Evolutionary conservation across 2,329 filamentous ascomycete genomes (phyloP), one percentile per base, ranked within the genome.

Genomic region (Paecilomyces sp.): DNA sequence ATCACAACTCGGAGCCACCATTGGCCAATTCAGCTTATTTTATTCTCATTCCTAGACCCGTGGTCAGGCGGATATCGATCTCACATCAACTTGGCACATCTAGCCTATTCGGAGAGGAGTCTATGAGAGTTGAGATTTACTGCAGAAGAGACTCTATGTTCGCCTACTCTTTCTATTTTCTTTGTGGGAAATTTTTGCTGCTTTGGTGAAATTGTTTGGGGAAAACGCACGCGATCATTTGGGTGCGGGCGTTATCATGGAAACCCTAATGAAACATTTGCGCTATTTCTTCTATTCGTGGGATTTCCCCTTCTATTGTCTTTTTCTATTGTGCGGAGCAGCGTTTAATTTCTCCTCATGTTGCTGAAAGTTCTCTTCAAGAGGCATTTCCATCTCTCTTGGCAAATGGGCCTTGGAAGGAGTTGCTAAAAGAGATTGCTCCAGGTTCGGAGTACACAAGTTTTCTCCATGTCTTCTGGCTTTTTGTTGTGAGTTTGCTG

Each of bases 381-480:
- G 36, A 15, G 9, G 36, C 36, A 7, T n/a, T 41, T 41, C n/a
- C 30, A 5, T 31, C n/a, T 41, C 2, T 41, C 36, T 18, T 47
- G 15, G 36, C n/a, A 47, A 47, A 47, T 47, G 36, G 36, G 18
- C 1, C 36, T 15, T 22, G 3, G 6, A 18, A n/a, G 15, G 7
- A 47, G 18, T 18, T 47, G 36, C 36, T 8, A 22, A 47, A 33
- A 18, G 36, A 47, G 12, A 15, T 4, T 41, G 36, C 36, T 47
- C 36, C 36, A 8, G n/a, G 36, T 47, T 47, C 18, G 36, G 36
- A 47, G 36, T 61, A 22, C 55, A 57, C 34, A 57, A 18, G 11
- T 56, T 36, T 56, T 30, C 30, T 31, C 31, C 47, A 58, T 47
- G 56, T 41, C 52, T 53, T 55, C 33, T 58, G 54, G 34, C 50